These are phyloP conservation scores for Penicillium pulvis DNA, from an alignment of 495 filamentous ascomycete genomes.

Conservation along the genomic window DNA sequence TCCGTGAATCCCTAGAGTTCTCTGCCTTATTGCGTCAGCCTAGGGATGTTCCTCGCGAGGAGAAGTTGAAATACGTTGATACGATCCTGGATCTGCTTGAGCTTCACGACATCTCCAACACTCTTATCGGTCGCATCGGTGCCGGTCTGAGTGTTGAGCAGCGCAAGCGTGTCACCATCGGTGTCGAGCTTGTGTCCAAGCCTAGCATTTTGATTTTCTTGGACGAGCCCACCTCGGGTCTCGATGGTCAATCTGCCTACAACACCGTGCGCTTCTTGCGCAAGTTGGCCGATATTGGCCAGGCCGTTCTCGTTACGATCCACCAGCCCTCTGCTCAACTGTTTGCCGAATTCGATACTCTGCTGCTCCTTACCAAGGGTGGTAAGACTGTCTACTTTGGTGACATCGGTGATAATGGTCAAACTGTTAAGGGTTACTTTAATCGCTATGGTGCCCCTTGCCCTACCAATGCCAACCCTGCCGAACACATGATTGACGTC, in stretches of 20 bases:
- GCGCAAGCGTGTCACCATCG: constrained; percentile 67
- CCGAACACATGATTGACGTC: constrained; percentile 92
- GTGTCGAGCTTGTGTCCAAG: constrained; percentile 68
- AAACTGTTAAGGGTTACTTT: constrained; percentile 69
- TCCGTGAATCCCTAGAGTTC: constrained; percentile 64
- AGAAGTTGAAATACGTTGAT: constrained; percentile 63
- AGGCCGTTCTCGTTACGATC: constrained; percentile 74
- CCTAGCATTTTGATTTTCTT: constrained; percentile 71
- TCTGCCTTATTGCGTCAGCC: constrained; percentile 60
- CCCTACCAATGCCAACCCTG: constrained; percentile 72
- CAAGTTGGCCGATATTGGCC: constrained; percentile 66
- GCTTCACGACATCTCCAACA: constrained; percentile 56
- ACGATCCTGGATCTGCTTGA: constrained; percentile 61
- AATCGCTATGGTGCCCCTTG: constrained; percentile 73
- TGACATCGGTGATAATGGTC: constrained; percentile 56
- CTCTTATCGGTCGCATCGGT: constrained; percentile 55
- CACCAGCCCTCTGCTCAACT: constrained; percentile 74
- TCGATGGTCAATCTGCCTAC: constrained; percentile 65
- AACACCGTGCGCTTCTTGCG: constrained; percentile 65
- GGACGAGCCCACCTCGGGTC: constrained; percentile 76
- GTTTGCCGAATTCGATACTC: constrained; percentile 72
- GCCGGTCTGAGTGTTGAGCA: constrained; percentile 60
- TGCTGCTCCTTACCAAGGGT: constrained; percentile 68
- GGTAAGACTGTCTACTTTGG: constrained; percentile 77
- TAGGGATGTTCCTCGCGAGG: constrained; percentile 46